Conservation (phyloP, 106 monocot species). For the Hemerocallis citrina region DNA sequence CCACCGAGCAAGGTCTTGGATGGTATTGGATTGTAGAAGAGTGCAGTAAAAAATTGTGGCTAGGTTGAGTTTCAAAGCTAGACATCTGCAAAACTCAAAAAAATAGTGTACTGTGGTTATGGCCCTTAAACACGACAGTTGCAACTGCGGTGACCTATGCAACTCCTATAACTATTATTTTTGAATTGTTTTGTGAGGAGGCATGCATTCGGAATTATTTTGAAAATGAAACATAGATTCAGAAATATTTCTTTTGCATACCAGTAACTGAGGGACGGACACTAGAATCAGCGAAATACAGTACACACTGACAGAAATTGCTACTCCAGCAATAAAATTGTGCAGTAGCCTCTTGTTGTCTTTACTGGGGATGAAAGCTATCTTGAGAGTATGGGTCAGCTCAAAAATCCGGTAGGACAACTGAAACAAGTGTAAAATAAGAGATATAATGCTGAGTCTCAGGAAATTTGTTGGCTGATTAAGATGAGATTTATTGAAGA, state of each 20-base stretch:
- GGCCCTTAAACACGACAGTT: no score
- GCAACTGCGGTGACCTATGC: no score
- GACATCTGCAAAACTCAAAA: no score
- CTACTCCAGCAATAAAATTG: conserved; percentile 49
- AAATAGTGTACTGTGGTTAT: no score
- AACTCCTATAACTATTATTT: neutral
- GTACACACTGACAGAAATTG: conserved; percentile 39
- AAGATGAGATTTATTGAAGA: neutral
- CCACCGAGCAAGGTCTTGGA: no score
- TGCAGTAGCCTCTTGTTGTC: conserved; percentile 53
- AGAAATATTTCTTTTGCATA: neutral
- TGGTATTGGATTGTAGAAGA: no score
- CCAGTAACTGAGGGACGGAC: conserved; percentile 5
- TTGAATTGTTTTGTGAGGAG: no score
- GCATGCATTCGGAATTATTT: no score
- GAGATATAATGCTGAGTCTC: neutral
- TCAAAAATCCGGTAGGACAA: conserved; percentile 70
- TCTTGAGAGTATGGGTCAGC: conserved; percentile 55
- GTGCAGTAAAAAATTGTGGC: no score
- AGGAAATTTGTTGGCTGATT: neutral
- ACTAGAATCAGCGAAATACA: conserved; percentile 28
- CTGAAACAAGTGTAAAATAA: conserved; percentile 19
- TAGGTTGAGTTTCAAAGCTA: no score
- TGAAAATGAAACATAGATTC: neutral
- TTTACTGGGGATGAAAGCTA: conserved; percentile 57